Evolutionary conservation across 2,329 filamentous ascomycete species (phyloP), one percentile per base, ranked within the genome.

Genomic region (Fusarium sp.): DNA sequence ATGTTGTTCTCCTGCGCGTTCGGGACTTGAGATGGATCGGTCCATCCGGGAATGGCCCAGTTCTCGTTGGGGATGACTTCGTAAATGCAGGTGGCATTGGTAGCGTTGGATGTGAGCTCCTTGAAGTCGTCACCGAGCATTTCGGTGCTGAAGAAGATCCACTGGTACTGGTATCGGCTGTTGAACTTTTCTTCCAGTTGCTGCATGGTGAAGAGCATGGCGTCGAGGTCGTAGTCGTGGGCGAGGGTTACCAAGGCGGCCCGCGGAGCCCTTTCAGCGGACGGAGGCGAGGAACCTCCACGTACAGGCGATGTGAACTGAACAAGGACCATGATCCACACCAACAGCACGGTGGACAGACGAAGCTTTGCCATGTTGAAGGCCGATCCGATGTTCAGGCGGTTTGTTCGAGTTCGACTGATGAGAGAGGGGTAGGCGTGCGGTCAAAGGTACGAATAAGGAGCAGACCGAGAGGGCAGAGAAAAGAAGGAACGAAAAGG

Each of bases 101-200:
- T 96, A 41, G 90, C 89, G 56, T 91, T 92, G 60, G 88, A 87
- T 0, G 93, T 94, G 67, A 86, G 85, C 39, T 85, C 84, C 80
- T 94, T 95, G 86, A 97, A 97, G 68, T 93, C 90, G 10, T 94
- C 90, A 5, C 91, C 92, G 80, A 97, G 95, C 5, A 92, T 91
- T 62, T 92, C 89, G 77, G 95, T 91, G 82, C 95, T 97, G 87
- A 97, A 94, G 84, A 97, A 96, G 48, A 94, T 92, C 93, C 94
- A 97, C 52, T 95, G 93, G 80, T 97, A 97, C 78, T 93, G 93
- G 85, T 95, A 93, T 74, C 94, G 94, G 79, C 86, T 85, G 80
- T 97, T 97, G 92, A 94, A 97, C 1, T 78, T 78, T 6, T 80
- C 74, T 66, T 85, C 83, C 4, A 84, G 72, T 78, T 97, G 93